Percentiles rank a stretch among this genome's conserved stretches.
Conservation (phyloP, 2,329 filamentous ascomycete genomes). For the Verticillium isaacii region DNA sequence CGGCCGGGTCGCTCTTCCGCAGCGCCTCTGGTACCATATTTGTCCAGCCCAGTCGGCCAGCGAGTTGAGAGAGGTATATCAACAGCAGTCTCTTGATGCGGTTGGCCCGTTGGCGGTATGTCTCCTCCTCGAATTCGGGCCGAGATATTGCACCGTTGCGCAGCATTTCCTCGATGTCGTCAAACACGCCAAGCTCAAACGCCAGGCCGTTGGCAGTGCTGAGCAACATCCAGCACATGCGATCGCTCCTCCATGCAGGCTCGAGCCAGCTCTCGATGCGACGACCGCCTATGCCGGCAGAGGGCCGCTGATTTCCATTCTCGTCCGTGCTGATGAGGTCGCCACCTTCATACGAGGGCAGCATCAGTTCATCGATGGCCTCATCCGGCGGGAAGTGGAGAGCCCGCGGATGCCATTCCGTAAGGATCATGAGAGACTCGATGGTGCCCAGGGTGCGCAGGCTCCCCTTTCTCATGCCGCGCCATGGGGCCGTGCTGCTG, state of each 20-base stretch:
- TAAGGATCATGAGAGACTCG: conserved; percentile 88
- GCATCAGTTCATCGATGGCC: conserved; percentile 62
- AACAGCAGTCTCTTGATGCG: conserved; percentile 83
- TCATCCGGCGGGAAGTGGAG: conserved; percentile 89
- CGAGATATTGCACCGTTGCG: conserved; percentile 54
- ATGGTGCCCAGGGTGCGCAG: conserved; percentile 88
- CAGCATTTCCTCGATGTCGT: conserved; percentile 72
- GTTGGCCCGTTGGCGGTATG: conserved; percentile 70
- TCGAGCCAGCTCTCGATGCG: conserved; percentile 95
- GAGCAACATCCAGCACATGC: conserved; percentile 97
- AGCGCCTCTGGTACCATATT: conserved; percentile 80
- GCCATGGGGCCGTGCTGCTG: conserved; percentile 65
- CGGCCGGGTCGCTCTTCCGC: conserved; percentile 52
- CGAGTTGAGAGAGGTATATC: conserved; percentile 91
- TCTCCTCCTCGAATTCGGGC: conserved; percentile 68
- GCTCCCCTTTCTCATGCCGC: conserved; percentile 69
- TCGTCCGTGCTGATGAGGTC: conserved; percentile 36
- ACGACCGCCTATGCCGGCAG: conserved; percentile 68
- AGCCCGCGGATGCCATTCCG: conserved; percentile 94
- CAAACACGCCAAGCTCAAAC: conserved; percentile 93
- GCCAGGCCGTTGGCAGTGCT: conserved; percentile 86
- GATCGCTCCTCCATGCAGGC: conserved; percentile 88
- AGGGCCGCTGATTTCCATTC: conserved; percentile 34
- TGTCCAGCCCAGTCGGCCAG: conserved; percentile 84
- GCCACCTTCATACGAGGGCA: conserved; percentile 52